Evolutionary conservation across 805 yeast species (phyloP), one percentile per base, ranked within the genome.

Genomic region (Candida mattraensis): DNA sequence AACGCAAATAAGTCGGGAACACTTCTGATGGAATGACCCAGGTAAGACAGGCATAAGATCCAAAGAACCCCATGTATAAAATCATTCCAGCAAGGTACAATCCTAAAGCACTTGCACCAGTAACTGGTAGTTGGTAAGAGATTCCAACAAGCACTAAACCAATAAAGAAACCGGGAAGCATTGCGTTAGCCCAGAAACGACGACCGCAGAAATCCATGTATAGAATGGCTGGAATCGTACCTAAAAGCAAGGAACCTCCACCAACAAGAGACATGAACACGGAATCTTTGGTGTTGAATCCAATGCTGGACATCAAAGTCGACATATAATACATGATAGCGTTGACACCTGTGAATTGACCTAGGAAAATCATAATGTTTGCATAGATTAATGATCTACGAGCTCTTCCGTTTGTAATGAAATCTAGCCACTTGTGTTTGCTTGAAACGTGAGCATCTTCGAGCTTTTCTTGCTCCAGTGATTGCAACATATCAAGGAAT

Each of bases 21-120:
- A 76, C 72, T 53, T 80, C 87, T 4, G 86, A 70, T 3, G 85
- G 85, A 38, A 76, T 58, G 21, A 80, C 85, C 83, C 83, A 80
- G 1, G 86, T 78, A 51, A 79, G 67, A 42, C 80, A 72, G 12
- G 85, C 76, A 50, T 79, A 79, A 7, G 80, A 67, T 37, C 85
- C 87, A 40, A 79, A 80, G 69, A 78, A 78, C 35, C 70, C 72
- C 78, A 76, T 75, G 61, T 80, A 80, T 14, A 80, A 54, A 36
- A 80, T 75, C 47, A 79, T 64, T 45, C 86, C 86, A 0, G 83
- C 67, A 39, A 80, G 58, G 57, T 78, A 78, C 12, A 76, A 68
- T 36, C 83, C 87, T 45, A 72, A 72, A 1, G 79, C 76, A 16
- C 76, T 75, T 0, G 67, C 52, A 13, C 58, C 37, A 32, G 74